A percentile compares a stretch with the other conserved stretches of the same genome.
phyloP scores from a whole-genome alignment of 305 asterid species.

The Fraxinus xanthoxyloides region DNA sequence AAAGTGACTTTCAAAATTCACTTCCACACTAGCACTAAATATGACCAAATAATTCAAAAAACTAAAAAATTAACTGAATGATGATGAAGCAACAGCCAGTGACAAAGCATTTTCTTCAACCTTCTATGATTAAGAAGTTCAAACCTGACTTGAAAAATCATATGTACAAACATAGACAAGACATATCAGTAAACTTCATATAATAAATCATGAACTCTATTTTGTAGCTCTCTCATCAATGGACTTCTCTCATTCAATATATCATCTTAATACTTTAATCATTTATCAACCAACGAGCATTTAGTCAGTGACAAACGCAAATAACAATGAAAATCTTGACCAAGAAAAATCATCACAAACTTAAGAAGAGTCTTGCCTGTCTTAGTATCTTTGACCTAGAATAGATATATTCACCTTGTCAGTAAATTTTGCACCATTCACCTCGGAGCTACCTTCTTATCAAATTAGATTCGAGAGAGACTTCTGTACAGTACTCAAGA shows the following conservation, averaged over 20 bases:
- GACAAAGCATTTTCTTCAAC: neutral
- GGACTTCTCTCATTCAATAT: neutral
- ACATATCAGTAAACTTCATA: neutral
- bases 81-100: neutral
- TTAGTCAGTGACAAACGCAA: neutral
- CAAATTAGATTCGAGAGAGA: neutral
- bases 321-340: neutral
- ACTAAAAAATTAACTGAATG: neutral
- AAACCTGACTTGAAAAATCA: neutral
- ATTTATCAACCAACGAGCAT: neutral
- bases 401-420: neutral
- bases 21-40: neutral
- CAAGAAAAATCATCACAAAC: slow-evolving; percentile 1
- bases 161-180: neutral
- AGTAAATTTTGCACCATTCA: neutral
- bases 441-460: neutral
- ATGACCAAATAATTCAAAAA: neutral
- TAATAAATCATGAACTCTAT: neutral
- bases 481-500: neutral
- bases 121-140: neutral
- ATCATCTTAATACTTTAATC: neutral
- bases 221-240: neutral
- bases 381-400: neutral
- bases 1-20: neutral
- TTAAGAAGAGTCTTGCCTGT: neutral